Conservation (phyloP, 1,284 basidiomycete genomes). For the Bondarzewia mesenterica region DNA sequence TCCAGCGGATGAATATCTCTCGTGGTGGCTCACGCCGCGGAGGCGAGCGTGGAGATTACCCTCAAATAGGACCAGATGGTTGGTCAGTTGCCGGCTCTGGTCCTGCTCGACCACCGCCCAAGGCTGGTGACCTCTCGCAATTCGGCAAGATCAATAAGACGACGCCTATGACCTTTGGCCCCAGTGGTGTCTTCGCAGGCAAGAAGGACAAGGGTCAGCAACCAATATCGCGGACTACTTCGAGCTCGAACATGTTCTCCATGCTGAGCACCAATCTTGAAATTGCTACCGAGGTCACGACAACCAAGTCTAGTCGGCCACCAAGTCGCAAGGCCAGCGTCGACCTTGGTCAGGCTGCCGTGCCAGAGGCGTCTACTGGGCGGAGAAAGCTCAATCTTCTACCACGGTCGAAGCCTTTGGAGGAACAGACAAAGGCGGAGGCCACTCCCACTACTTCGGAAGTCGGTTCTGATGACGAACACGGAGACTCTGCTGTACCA, state of each 20-base stretch:
- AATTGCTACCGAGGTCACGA: constrained; percentile 40
- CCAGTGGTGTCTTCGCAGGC: constrained; percentile 22
- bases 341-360: constrained; percentile 29
- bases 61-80: constrained; percentile 61
- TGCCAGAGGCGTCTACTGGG: constrained; percentile 35
- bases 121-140: constrained; percentile 81
- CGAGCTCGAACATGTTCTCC: constrained; percentile 84
- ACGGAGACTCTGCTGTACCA: constrained; percentile 23
- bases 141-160: constrained; percentile 81
- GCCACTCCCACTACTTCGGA: constrained; percentile 47
- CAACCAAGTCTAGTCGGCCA: constrained; percentile 38
- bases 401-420: constrained; percentile 48
- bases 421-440: constrained; percentile 31
- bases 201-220: constrained; percentile 56
- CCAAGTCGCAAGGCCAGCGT: constrained; percentile 45
- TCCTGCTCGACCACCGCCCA: constrained; percentile 55
- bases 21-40: constrained; percentile 85
- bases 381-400: constrained; percentile 70
- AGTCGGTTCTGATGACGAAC: constrained; percentile 49
- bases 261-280: constrained; percentile 55
- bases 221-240: constrained; percentile 70
- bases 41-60: constrained; percentile 56
- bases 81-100: constrained; percentile 75
- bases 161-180: constrained; percentile 63
- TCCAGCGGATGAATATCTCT: constrained; percentile 48